phyloP scores from a whole-genome alignment of 805 yeast species.

The Ogataea methanolica region DNA sequence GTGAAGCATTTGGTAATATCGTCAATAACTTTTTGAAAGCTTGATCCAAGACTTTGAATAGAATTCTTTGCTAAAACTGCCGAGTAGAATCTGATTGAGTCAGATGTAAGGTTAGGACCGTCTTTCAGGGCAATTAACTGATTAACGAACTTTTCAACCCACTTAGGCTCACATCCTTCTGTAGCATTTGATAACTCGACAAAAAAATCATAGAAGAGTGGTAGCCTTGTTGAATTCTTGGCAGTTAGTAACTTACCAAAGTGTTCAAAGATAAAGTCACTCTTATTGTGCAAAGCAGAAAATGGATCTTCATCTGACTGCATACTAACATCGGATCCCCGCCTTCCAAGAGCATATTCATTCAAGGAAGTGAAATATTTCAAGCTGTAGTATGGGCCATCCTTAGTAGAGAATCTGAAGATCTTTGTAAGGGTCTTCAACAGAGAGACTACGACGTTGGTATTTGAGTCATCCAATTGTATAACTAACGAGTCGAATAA shows the following conservation, averaged over 20 bases:
- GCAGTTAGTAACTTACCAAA: slow-evolving; percentile 13
- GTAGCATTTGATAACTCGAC: slow-evolving; percentile 23
- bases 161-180: slow-evolving; percentile 21
- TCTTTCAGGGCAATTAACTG: slow-evolving; percentile 18
- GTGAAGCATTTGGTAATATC: slow-evolving; percentile 18
- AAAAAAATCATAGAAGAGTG: slow-evolving; percentile 21
- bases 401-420: slow-evolving; percentile 28
- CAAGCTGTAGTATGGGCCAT: slow-evolving; percentile 30
- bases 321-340: slow-evolving; percentile 39
- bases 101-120: slow-evolving; percentile 24
- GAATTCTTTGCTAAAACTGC: slow-evolving; percentile 29
- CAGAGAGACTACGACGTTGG: slow-evolving; percentile 46
- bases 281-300: slow-evolving; percentile 8
- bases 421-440: slow-evolving; percentile 40
- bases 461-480: slow-evolving; percentile 40
- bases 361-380: slow-evolving; percentile 22
- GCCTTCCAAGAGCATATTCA: slow-evolving; percentile 17
- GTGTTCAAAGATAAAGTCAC: slow-evolving; percentile 14
- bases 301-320: slow-evolving; percentile 28
- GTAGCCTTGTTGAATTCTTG: slow-evolving; percentile 11
- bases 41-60: slow-evolving; percentile 28
- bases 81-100: slow-evolving; percentile 33
- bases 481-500: slow-evolving; percentile 31
- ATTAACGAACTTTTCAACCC: slow-evolving; percentile 14
- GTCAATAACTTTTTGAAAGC: slow-evolving; percentile 17